These are phyloP conservation scores for Bryum argenteum DNA, from an alignment of 225 moss, liverwort and hornwort genomes.

Conservation along the genomic window DNA sequence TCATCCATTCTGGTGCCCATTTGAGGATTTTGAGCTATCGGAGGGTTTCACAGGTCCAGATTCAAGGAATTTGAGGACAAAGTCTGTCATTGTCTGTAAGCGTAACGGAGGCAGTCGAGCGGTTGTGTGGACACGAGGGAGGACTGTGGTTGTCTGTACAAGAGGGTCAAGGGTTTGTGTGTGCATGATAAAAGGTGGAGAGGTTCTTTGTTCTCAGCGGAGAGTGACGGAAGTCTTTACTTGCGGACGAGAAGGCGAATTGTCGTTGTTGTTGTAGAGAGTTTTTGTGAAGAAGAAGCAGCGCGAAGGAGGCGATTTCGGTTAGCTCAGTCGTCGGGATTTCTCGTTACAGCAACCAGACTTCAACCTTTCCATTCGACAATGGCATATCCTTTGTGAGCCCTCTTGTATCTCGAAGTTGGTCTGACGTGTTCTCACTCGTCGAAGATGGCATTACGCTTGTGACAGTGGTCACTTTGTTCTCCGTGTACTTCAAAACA, in stretches of 20 bases:
- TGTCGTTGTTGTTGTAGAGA: not conserved
- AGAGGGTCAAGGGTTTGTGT: not conserved
- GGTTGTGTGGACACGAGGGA: not conserved
- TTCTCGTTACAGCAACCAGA: conserved; percentile 44
- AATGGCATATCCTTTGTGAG: conserved; percentile 40
- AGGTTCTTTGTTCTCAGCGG: not conserved
- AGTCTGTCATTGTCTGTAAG: conserved; percentile 6
- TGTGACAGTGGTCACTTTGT: conserved; percentile 46
- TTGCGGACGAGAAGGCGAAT: conserved; percentile 1
- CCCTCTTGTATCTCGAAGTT: conserved; percentile 29
- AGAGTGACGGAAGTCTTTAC: not conserved
- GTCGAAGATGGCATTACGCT: conserved; percentile 42
- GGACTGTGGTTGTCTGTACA: not conserved
- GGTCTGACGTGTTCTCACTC: conserved; percentile 15
- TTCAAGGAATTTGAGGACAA: not conserved
- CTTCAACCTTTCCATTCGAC: conserved; percentile 26
- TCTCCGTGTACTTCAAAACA: conserved; percentile 31
- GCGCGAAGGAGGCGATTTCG: not conserved
- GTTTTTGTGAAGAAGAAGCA: conserved; percentile 17
- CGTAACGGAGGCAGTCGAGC: not conserved
- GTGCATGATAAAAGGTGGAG: conserved; percentile 5
- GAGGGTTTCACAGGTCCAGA: conserved; percentile 32
- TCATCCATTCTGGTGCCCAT: conserved; percentile 24
- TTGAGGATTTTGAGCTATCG: conserved; percentile 1
- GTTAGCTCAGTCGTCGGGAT: conserved; percentile 33